A percentile compares a stretch with the other conserved stretches of the same genome.
These are phyloP conservation scores for Sanghuangporus weigelae DNA, from an alignment of 1,284 basidiomycete genomes.

Conservation along the genomic window DNA sequence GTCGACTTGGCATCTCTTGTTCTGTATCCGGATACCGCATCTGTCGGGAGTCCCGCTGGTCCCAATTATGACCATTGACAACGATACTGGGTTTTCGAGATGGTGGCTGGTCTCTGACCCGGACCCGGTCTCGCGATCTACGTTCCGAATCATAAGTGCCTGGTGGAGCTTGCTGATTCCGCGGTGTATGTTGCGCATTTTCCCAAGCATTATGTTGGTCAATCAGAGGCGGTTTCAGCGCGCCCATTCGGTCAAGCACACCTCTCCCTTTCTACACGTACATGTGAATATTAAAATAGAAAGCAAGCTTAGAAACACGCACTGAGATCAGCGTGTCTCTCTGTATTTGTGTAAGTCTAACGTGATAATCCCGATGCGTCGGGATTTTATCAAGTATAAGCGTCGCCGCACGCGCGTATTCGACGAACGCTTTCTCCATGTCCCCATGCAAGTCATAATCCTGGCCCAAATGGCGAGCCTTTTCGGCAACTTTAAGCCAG, in stretches of 20 bases:
- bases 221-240: conserved; percentile 20
- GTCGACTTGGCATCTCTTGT: conserved; percentile 18
- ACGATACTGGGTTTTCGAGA: conserved; percentile 10
- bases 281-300: conserved; percentile 7
- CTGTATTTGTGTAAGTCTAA: conserved; percentile 30
- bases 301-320: conserved; percentile 20
- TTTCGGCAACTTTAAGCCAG: conserved; percentile 33
- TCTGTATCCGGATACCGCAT: conserved; percentile 15
- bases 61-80: conserved; percentile 16
- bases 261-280: conserved; percentile 23
- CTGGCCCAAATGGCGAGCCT: conserved; percentile 15
- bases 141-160: neutral
- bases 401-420: conserved; percentile 37
- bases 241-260: conserved; percentile 22
- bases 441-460: conserved; percentile 22
- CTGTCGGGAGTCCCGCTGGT: conserved; percentile 12
- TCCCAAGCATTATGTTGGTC: conserved; percentile 23
- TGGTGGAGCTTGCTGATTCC: neutral
- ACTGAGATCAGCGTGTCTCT: conserved; percentile 35
- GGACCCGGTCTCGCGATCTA: neutral
- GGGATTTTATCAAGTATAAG: conserved; percentile 39
- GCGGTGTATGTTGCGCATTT: conserved; percentile 9
- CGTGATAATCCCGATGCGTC: conserved; percentile 32
- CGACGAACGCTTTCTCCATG: conserved; percentile 30
- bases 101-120: neutral